Evolutionary conservation across 1,284 basidiomycete species (phyloP), one percentile per base, ranked within the genome.

Genomic region (Testicularia cyperi): DNA sequence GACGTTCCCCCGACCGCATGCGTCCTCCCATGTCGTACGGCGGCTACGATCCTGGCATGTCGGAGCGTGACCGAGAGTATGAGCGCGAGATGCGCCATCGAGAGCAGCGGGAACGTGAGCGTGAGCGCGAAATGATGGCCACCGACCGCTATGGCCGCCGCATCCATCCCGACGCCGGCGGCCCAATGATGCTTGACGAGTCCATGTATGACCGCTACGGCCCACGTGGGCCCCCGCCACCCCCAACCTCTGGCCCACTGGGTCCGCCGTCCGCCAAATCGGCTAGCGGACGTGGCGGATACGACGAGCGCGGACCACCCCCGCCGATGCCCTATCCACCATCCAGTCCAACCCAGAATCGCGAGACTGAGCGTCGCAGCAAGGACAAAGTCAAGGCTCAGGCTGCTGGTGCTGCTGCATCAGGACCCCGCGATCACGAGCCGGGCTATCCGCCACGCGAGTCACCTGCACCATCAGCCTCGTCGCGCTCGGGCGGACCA

Each of bases 1-100:
- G 44, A 8, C 58, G 58, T 25, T 62, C 58, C 6, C 52, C 58
- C 27, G 58, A 62, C 24, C 58, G 58, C 19, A 52, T 55, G 52
- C 52, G 58, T 27, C 46, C 52, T 6, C 47, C 58, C 5, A 38
- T 47, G 26, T 47, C 52, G 3, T 47, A 55, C 41, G 43, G 34
- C 4, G 38, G 38, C 13, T 62, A 62, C 31, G 57, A 61, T 16
- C 45, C 38, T 3, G 40, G 40, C 18, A 38, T 61, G 43, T 51
- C 52, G 4, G 58, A 62, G 21, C 51, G 57, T 19, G 57, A 61
- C 22, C 24, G 47, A 8, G 32, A 34, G 16, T 42, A 45, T 25
- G 51, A 61, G 41, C 45, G 46, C 20, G 51, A 61, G 13, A n/a
- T 9, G 14, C 19, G 22, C 5, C 5, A 27, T 4, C 19, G 52